Evolutionary conservation across 768 basidiomycete genomes (phyloP), one percentile per base, ranked within the genome.

Genomic region (Inosperma sp.): DNA sequence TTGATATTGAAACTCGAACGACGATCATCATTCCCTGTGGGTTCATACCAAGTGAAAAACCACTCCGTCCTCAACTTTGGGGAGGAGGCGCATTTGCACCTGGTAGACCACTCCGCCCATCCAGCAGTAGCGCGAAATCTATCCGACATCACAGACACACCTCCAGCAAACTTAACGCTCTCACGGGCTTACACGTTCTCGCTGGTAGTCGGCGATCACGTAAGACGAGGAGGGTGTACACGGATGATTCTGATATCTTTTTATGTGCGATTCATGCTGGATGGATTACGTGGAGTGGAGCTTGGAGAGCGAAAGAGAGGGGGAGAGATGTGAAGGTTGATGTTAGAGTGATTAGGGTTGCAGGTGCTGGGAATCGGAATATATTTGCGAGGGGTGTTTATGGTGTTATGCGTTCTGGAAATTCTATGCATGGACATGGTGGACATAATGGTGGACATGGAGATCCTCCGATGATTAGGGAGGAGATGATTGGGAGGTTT

Each of bases 171-270:
- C 35, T 48, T 30, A 55, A 53, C 46, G 52, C 44, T 5, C 33
- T 52, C 14, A 50, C 50, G 2, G 52, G 47, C 1, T 26, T 53
- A 29, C 48, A 5, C 42, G 37, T 30, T 25, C 43, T 33, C 25
- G 42, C 27, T 16, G 51, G 36, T 56, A 58, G 49, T 60, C 33
- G 51, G 44, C 55, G 73, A 23, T 67, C 67, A 33, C 54, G 59
- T 12, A 55, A 61, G n/a, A 54, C 60, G 27, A 70, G 80, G n/a
- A 69, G 82, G 42, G 74, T 87, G 29, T 88, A 88, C 67, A 88
- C 86, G 0, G 86, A 88, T 65, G 86, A 88, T 65, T 86, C 84
- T 7, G 83, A 87, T 57, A 60, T 87, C 44, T 80, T 86, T 59
- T 60, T 83, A 33, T 84, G 83, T 49, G 84, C 83, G 2, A 65